Conservation (phyloP, 495 filamentous ascomycete genomes). For the Trichoderma asperelloides region DNA sequence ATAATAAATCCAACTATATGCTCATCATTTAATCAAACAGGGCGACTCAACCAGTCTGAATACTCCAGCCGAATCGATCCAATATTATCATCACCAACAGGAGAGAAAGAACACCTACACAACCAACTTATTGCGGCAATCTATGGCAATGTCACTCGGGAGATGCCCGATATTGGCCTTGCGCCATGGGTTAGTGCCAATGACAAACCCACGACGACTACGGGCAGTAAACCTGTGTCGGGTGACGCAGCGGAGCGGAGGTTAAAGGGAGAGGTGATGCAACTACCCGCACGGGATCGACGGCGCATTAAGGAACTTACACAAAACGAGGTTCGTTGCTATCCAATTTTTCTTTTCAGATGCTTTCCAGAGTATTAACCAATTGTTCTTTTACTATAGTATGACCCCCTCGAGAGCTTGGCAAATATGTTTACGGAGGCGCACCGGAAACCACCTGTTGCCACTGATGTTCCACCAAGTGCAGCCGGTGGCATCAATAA, state of each 20-base stretch:
- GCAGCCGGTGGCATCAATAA: conserved; percentile 70
- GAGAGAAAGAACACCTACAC: conserved; percentile 71
- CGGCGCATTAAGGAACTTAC: conserved; percentile 73
- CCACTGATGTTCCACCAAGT: conserved; percentile 69
- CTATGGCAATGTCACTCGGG: conserved; percentile 75
- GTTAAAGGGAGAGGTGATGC: conserved; percentile 91
- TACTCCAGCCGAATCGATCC: conserved; percentile 66
- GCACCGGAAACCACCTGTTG: conserved; percentile 55
- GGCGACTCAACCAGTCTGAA: conserved; percentile 78
- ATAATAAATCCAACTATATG: conserved; percentile 9
- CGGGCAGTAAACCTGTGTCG: conserved; percentile 66
- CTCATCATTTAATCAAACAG: conserved; percentile 31
- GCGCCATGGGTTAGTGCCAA: conserved; percentile 94
- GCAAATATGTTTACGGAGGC: conserved; percentile 61
- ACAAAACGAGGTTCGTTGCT: conserved; percentile 40
- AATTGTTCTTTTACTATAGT: conserved; percentile 31
- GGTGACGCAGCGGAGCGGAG: conserved; percentile 87
- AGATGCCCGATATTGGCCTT: conserved; percentile 84
- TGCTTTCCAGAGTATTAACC: neutral
- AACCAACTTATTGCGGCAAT: conserved; percentile 84
- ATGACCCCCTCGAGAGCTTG: conserved; percentile 55
- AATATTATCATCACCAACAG: conserved; percentile 57
- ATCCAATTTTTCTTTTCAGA: too few species aligned
- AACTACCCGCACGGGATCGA: conserved; percentile 74
- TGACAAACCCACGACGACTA: conserved; percentile 75